Evolutionary conservation across 345 rosid genomes (phyloP), one percentile per base, ranked within the genome.

Genomic region (Draba incana): DNA sequence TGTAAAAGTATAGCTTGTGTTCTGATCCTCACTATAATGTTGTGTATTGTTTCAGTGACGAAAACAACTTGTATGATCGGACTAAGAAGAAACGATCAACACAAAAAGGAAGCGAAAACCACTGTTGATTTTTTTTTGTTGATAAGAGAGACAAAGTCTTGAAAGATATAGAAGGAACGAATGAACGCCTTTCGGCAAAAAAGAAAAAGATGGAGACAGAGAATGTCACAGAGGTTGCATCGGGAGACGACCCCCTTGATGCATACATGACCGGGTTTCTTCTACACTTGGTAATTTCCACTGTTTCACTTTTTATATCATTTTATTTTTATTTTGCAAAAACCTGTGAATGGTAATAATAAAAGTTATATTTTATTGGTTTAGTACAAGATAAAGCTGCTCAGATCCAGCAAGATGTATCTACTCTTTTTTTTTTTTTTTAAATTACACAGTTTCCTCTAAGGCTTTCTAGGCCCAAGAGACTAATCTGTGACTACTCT

Each of bases 61-160:
- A 94, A 68, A 98, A 91, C 77, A 97, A 94, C 58, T 94, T 89
- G 79, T 94, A 91, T 75, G 99, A 94, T 77, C 98, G 96, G 75
- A 86, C 98, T 15, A 89, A 91, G 81, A 88, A 86, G 78, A 90
- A 84, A 66, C 77, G 80, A 27, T 74, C 81, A 27, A 48, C 57
- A n/a, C 73, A 75, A 69, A 84, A 85, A 73, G 79, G 68, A 60
- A 78, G 79, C 60, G 90, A 91, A 80, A 77, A 56, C 73, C 87
- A 94, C 98, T 25, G 96, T 86, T 10, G 99, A 91, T 67, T 81
- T 88, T 64, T 96, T 94, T 79, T 0, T 20, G 84, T 91, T 75
- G 93, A 89, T 56, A 89, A 94, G 85, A 82, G 87, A 82, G 98
- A 85, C 57, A 77, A 71, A 16, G 67, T 94, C 37, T 60, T 79